Evolutionary conservation across 106 monocot species (phyloP).

Genomic region (Ottelia alismoides): DNA sequence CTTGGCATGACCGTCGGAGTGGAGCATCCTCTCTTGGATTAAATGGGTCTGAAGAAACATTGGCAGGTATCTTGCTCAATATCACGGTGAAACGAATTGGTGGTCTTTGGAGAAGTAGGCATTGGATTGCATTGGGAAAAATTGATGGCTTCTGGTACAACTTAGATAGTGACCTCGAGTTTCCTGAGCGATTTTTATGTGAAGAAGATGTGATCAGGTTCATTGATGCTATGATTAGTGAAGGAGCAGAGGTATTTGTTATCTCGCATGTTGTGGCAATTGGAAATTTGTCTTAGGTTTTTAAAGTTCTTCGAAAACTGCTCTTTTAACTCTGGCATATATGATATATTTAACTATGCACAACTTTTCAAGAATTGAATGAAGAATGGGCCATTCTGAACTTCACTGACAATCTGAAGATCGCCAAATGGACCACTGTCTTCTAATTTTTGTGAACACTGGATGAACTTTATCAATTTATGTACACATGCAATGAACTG

Average conservation of each 20-base stretch:
- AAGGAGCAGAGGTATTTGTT: conserved; percentile 56
- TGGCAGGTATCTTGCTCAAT: conserved; percentile 79
- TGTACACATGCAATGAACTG: no score
- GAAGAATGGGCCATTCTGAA: no score
- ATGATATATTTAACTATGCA: no score
- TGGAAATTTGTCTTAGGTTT: no score
- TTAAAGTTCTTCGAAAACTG: no score
- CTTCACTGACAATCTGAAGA: no score
- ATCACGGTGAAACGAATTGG: conserved; percentile 32
- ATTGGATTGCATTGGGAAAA: conserved; percentile 63
- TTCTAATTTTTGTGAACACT: no score
- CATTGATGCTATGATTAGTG: conserved; percentile 31
- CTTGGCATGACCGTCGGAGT: conserved; percentile 84
- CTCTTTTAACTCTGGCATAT: no score
- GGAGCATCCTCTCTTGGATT: conserved; percentile 49
- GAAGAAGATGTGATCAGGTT: conserved; percentile 29
- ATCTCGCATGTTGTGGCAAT: conserved; percentile 30
- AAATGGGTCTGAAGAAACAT: conserved; percentile 5
- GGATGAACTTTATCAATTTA: no score
- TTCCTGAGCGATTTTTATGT: conserved; percentile 29
- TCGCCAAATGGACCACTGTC: no score
- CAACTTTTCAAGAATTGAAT: no score
- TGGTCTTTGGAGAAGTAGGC: conserved; percentile 76
- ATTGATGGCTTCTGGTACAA: conserved; percentile 75
- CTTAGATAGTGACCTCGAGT: conserved; percentile 71